Base-by-base conservation (phyloP, 148 eudicot genomes). In the Chenopodium formosanum region DNA sequence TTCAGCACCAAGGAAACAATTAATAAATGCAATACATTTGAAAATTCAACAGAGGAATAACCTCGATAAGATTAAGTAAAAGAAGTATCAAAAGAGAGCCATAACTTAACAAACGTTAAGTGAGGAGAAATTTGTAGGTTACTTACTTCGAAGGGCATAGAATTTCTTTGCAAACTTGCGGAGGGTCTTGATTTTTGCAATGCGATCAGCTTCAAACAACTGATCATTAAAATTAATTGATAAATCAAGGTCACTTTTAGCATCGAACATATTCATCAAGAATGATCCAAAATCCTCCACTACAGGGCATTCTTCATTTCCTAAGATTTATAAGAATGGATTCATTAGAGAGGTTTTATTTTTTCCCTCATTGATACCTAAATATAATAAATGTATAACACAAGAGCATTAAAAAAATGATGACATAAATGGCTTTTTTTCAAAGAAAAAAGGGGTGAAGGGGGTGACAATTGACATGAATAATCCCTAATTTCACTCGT, bases 231-330 rank as follows among this genome's bases (percentile, higher is more conserved):
- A 94, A 83, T 92, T 96, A 64, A 96, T 91, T 58, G 99, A 96
- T 75, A 96, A 76, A 88, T 96, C 98, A 7, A 96, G 89, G 86
- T 96, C 99, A 83, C 99, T 92, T 78, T 82, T 83, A 80, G 90
- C 27, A 86, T 87, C 85, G 87, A 96, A 96, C 84, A 94, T 88
- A 78, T 91, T 92, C 99, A 96, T 96, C 46, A 84, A 76, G 80
- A 90, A 96, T 62, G 99, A 96, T 77, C 99, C 99, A 75, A 94
- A 94, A 66, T 65, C 91, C 85, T 85, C 91, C 79, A 96, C 99
- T 31, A 88, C 87, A 70, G 97, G 97, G 84, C 80, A 86, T 16
- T 76, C 85, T 71, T 82, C 73, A 34, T 87, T 73, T 64, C 97
- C 99, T 95, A 90, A 70, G 86, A 89, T 53, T 20, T 60, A 84